Conservation (phyloP, 768 basidiomycete genomes). For the Tulasnella sp. region DNA sequence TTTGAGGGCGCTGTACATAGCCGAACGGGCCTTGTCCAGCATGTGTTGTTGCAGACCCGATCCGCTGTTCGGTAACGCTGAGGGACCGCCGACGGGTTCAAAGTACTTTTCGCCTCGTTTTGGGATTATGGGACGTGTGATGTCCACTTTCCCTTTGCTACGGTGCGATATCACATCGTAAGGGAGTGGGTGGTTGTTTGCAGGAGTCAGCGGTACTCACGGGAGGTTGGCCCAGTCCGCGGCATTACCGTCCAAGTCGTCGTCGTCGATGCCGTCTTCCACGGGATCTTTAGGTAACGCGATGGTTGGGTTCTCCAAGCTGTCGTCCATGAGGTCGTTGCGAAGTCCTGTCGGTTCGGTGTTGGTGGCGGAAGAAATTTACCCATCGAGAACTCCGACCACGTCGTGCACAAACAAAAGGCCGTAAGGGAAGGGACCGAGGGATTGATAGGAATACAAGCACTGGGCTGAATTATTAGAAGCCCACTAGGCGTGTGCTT, state of each 20-base stretch:
- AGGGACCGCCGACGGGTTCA: conserved; percentile 67
- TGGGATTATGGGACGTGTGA: conserved; percentile 74
- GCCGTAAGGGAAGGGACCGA: conserved; percentile 3
- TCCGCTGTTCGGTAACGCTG: conserved; percentile 52
- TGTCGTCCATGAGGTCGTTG: conserved; percentile 36
- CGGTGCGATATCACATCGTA: background rate
- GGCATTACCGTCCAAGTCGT: conserved; percentile 53
- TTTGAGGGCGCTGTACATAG: conserved; percentile 84
- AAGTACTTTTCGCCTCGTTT: conserved; percentile 98
- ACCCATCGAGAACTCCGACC: background rate
- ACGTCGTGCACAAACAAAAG: background rate
- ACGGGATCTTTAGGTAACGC: conserved; percentile 47
- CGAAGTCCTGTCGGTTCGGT: background rate
- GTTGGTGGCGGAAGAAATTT: conserved; percentile 12
- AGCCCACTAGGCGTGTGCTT: background rate
- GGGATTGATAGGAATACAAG: conserved; percentile 4
- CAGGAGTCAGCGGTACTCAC: conserved; percentile 47
- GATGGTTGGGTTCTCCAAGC: conserved; percentile 40
- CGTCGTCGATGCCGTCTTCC: conserved; percentile 67
- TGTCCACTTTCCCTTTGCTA: conserved; percentile 25
- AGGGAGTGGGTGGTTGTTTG: background rate
- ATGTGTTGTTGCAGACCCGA: conserved; percentile 80
- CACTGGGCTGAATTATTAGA: conserved; percentile 6
- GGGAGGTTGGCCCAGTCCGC: conserved; percentile 83
- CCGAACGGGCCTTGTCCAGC: conserved; percentile 74